Percentiles rank a stretch among this genome's conserved stretches.
Evolutionary conservation across 305 asterid genomes (phyloP).

Genomic region (Fraxinus ornus): DNA sequence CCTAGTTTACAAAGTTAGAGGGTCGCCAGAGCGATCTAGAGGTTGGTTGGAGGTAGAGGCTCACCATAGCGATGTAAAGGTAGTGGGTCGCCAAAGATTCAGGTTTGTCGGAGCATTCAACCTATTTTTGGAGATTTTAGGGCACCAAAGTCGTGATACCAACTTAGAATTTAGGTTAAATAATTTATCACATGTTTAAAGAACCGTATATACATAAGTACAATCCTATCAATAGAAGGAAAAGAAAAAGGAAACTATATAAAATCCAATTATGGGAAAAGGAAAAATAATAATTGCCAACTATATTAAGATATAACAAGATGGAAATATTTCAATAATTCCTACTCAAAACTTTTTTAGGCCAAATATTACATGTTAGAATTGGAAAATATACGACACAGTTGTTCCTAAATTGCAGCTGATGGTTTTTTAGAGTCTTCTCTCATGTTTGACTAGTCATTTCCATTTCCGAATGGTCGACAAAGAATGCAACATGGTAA

Average conservation of each 20-base stretch:
- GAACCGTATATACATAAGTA: background rate
- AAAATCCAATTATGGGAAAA: background rate
- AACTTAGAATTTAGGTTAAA: background rate
- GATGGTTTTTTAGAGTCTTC: background rate
- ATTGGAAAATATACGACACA: background rate
- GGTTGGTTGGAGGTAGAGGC: background rate
- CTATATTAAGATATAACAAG: background rate
- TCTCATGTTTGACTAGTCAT: background rate
- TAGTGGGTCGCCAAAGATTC: background rate
- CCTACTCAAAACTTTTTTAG: background rate
- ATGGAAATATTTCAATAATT: background rate
- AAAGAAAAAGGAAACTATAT: background rate
- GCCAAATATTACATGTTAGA: background rate
- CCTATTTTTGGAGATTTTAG: background rate
- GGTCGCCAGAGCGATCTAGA: background rate
- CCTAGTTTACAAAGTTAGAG: background rate
- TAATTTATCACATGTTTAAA: background rate
- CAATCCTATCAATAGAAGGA: background rate
- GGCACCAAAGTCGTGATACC: background rate
- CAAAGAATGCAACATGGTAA: background rate
- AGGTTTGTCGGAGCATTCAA: background rate
- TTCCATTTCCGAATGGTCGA: background rate
- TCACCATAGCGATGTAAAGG: background rate
- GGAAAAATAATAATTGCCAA: background rate
- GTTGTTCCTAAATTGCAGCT: background rate